These are phyloP conservation scores for Sanghuangporus sanghuang DNA, from an alignment of 1,284 basidiomycete species.

Conservation along the genomic window DNA sequence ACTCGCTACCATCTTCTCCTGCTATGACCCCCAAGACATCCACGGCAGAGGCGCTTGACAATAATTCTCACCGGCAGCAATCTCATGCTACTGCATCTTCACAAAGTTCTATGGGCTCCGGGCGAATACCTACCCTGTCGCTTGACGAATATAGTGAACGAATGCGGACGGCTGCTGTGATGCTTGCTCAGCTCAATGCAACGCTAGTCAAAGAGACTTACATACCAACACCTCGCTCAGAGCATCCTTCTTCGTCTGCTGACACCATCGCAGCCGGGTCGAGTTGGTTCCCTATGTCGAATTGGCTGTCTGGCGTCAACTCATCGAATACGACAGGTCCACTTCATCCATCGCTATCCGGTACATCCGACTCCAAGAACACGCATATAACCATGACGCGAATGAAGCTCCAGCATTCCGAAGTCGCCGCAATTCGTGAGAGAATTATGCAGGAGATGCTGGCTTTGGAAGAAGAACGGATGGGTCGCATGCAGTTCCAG, in stretches of 20 bases:
- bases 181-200: constrained; percentile 95
- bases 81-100: not conserved
- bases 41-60: constrained; percentile 14
- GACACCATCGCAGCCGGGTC: not conserved
- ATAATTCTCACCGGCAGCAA: constrained; percentile 9
- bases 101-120: not conserved
- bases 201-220: constrained; percentile 53
- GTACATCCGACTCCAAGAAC: constrained; percentile 23
- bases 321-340: constrained; percentile 21
- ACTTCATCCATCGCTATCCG: constrained; percentile 28
- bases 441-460: constrained; percentile 99
- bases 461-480: constrained; percentile 91
- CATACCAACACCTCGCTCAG: constrained; percentile 12
- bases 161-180: constrained; percentile 97
- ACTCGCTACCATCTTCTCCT: constrained; percentile 48
- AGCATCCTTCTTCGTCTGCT: not conserved
- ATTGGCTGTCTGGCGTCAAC: constrained; percentile 15
- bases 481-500: constrained; percentile 86
- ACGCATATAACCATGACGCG: constrained; percentile 34
- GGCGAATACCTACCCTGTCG: constrained; percentile 32
- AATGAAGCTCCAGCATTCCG: constrained; percentile 67
- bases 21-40: constrained; percentile 27
- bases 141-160: constrained; percentile 97
- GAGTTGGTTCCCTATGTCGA: constrained; percentile 11
- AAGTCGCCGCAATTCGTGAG: constrained; percentile 88